phyloP scores from a whole-genome alignment of 129 eudicot species.

The Pulicaria dysenterica region DNA sequence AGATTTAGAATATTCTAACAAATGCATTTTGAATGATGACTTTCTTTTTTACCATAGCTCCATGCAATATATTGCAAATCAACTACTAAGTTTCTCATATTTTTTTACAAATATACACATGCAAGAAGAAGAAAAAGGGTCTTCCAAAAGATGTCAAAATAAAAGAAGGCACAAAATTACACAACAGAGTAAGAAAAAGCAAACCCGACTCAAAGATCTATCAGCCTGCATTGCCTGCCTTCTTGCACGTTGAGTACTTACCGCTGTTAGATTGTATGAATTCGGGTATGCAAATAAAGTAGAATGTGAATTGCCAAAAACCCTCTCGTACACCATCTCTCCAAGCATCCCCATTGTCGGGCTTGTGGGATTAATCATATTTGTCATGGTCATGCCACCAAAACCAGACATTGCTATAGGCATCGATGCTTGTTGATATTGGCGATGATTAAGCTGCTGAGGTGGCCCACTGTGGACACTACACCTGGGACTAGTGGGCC shows the following conservation, averaged over 20 bases:
- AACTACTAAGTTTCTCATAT: conserved; percentile 9
- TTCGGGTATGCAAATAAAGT: conserved; percentile 56
- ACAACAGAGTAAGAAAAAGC: conserved; percentile 76
- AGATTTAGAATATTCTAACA: no score
- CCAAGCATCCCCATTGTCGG: conserved; percentile 64
- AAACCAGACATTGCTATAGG: conserved; percentile 28
- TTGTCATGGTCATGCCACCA: conserved; percentile 47
- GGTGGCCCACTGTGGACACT: conserved; percentile 24
- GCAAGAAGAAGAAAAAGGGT: neutral
- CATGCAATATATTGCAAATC: neutral
- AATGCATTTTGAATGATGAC: no score
- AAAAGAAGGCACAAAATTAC: conserved; percentile 62
- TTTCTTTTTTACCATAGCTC: no score
- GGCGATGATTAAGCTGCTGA: conserved; percentile 40
- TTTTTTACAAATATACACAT: conserved; percentile 36
- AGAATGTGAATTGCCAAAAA: conserved; percentile 57
- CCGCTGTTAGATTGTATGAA: conserved; percentile 46
- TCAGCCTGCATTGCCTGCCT: conserved; percentile 68
- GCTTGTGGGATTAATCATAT: conserved; percentile 34
- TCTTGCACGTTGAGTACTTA: conserved; percentile 64
- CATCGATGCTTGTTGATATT: conserved; percentile 34
- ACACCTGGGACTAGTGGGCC: conserved; percentile 66
- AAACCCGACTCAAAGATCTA: conserved; percentile 64
- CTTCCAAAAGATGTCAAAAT: conserved; percentile 44
- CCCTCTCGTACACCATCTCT: conserved; percentile 60